Evolutionary conservation across 805 yeast species (phyloP).

Genomic region (Wickerhamiella galacta): DNA sequence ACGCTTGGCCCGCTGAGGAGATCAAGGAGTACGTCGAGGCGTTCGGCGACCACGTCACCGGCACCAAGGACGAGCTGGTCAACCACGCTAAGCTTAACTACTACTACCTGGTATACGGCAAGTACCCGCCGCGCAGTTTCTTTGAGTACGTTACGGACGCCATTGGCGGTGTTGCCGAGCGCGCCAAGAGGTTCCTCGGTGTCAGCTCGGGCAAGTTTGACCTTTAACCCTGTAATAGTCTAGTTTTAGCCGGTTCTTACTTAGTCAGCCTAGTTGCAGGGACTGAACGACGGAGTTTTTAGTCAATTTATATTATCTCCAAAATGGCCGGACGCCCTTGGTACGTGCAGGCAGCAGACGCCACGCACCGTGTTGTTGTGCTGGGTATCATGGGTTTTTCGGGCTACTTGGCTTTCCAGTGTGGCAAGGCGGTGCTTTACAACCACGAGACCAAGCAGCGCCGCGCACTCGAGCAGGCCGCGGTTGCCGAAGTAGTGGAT

Average conservation of each 20-base stretch:
- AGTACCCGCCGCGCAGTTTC: slow-evolving; percentile 1
- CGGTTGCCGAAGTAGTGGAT: neutral
- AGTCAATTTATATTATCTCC: no score
- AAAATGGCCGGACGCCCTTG: slow-evolving; percentile 34
- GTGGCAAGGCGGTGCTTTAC: slow-evolving; percentile 27
- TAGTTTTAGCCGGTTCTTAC: neutral
- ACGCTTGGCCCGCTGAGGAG: slow-evolving; percentile 38
- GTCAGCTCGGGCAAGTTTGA: neutral
- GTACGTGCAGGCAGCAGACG: slow-evolving; percentile 59
- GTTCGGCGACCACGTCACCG: slow-evolving; percentile 22
- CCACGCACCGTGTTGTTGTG: slow-evolving; percentile 57
- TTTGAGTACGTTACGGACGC: neutral
- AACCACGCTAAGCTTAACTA: slow-evolving; percentile 13
- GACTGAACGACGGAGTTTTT: no score
- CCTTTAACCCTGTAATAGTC: no score
- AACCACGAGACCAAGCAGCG: slow-evolving; percentile 9
- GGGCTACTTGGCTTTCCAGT: slow-evolving; percentile 20
- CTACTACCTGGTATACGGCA: slow-evolving; percentile 9
- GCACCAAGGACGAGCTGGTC: slow-evolving; percentile 11
- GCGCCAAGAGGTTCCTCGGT: neutral
- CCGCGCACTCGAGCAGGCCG: slow-evolving; percentile 3
- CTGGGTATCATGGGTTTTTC: slow-evolving; percentile 42
- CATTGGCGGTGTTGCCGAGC: slow-evolving; percentile 1
- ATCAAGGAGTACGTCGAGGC: slow-evolving; percentile 36
- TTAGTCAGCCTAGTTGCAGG: no score